Conservation (phyloP, 331 rosid species). For the Malus hybrid region DNA sequence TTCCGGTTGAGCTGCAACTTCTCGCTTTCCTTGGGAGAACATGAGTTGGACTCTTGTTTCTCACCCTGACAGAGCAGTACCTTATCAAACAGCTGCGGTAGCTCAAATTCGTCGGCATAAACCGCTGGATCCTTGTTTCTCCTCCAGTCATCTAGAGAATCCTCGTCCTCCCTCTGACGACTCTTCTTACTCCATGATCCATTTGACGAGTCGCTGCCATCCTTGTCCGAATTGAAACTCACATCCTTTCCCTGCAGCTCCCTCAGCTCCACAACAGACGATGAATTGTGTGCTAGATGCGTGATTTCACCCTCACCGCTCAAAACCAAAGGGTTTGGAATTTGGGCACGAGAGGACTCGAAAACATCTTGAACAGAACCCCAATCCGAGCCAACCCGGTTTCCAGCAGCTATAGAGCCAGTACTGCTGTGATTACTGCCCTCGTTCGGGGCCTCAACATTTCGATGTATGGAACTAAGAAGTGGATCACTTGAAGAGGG, state of each 20-base stretch:
- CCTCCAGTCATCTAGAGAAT: conserved; percentile 40
- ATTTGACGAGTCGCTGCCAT: background rate
- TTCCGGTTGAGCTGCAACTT: conserved; percentile 11
- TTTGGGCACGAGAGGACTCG: background rate
- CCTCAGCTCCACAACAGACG: background rate
- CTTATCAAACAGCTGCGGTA: conserved; percentile 54
- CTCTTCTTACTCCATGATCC: conserved; percentile 45
- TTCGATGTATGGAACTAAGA: background rate
- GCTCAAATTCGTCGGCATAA: conserved; percentile 32
- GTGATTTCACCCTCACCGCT: conserved; percentile 6
- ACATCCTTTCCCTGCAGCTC: background rate
- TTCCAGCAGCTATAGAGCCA: background rate
- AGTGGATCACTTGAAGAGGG: conserved; percentile 18
- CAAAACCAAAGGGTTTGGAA: conserved; percentile 15
- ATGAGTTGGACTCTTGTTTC: conserved; percentile 9
- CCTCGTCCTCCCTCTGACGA: conserved; percentile 21
- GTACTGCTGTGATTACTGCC: conserved; percentile 1
- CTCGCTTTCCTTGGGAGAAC: conserved; percentile 4
- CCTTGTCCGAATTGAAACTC: background rate
- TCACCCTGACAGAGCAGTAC: conserved; percentile 42
- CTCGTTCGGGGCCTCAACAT: background rate
- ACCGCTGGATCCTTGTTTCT: conserved; percentile 55
- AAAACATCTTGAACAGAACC: background rate
- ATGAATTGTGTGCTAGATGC: conserved; percentile 5
- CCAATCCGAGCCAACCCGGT: background rate